phyloP scores from a whole-genome alignment of 495 filamentous ascomycete species.

The Apodospora peruviana region DNA sequence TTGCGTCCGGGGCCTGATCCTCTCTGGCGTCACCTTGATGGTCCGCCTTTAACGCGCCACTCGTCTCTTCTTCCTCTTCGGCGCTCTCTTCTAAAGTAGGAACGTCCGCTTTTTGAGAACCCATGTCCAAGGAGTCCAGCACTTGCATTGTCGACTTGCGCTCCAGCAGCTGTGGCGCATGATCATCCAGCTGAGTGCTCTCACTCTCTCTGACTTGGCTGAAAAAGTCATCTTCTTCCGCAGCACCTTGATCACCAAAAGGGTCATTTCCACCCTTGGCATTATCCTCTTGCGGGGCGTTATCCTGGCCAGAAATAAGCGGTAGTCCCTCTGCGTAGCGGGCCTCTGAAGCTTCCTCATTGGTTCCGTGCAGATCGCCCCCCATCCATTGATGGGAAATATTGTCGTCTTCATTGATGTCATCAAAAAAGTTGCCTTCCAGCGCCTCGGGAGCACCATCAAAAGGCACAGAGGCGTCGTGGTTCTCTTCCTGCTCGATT shows the following conservation, averaged over 20 bases:
- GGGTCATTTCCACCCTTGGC: conserved; percentile 13
- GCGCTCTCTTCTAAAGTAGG: conserved; percentile 27
- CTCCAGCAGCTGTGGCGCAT: conserved; percentile 30
- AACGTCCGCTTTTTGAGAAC: conserved; percentile 18
- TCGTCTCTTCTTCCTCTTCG: conserved; percentile 22
- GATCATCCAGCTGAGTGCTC: conserved; percentile 10
- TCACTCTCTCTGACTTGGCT: conserved; percentile 27
- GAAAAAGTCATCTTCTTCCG: conserved; percentile 50
- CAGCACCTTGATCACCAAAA: conserved; percentile 34
- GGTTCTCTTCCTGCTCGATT: conserved; percentile 28
- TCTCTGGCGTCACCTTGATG: conserved; percentile 2
- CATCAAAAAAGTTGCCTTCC: conserved; percentile 19
- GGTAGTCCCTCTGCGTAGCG: conserved; percentile 58
- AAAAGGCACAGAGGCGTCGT: conserved; percentile 10
- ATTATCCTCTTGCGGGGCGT: conserved; percentile 1
- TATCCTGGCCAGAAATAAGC: conserved; percentile 33
- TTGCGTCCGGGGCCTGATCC: not conserved
- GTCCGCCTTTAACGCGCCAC: conserved; percentile 6
- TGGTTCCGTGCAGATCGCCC: conserved; percentile 31
- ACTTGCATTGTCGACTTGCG: conserved; percentile 58
- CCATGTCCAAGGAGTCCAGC: conserved; percentile 29
- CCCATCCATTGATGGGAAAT: conserved; percentile 25
- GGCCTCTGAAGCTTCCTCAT: conserved; percentile 35
- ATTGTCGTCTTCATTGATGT: conserved; percentile 10
- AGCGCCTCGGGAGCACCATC: conserved; percentile 16